These are phyloP conservation scores for Chlamydomonas applanata DNA, from an alignment of 139 green algal genomes.

Conservation along the genomic window DNA sequence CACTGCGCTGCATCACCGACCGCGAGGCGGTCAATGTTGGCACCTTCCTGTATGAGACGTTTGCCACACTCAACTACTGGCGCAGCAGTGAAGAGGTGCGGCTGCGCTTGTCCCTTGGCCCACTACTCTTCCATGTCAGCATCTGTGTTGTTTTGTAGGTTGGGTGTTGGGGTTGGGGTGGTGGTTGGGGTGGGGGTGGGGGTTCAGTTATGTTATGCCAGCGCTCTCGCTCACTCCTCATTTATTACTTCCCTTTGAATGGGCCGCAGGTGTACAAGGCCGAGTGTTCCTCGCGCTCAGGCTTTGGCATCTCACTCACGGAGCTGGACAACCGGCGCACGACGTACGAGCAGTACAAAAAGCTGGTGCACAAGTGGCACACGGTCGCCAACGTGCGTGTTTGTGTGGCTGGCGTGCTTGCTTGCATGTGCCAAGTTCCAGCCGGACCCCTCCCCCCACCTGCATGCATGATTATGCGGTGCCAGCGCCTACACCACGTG, in stretches of 20 bases:
- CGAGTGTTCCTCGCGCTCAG: not conserved
- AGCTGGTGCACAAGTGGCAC: slow-evolving; percentile 12
- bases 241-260: too few relatives aligned
- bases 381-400: not conserved
- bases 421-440: too few relatives aligned
- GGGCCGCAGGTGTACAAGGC: slow-evolving; percentile 14
- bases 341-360: slow-evolving; percentile 11
- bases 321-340: not conserved
- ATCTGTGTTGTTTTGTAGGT: too few relatives aligned
- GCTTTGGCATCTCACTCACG: not conserved
- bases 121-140: not conserved
- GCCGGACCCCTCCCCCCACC: too few relatives aligned
- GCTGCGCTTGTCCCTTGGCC: not conserved
- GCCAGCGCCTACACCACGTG: too few relatives aligned
- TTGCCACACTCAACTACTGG: slow-evolving; percentile 52
- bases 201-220: too few relatives aligned
- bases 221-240: too few relatives aligned
- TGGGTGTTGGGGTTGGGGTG: too few relatives aligned
- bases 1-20: slow-evolving; percentile 56
- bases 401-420: too few relatives aligned
- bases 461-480: too few relatives aligned
- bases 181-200: too few relatives aligned
- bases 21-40: slow-evolving; percentile 64
- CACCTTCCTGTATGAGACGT: slow-evolving; percentile 56
- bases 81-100: slow-evolving; percentile 28